These are phyloP conservation scores for Phytomonas francai DNA, from an alignment of 208 protist species.

Conservation along the genomic window DNA sequence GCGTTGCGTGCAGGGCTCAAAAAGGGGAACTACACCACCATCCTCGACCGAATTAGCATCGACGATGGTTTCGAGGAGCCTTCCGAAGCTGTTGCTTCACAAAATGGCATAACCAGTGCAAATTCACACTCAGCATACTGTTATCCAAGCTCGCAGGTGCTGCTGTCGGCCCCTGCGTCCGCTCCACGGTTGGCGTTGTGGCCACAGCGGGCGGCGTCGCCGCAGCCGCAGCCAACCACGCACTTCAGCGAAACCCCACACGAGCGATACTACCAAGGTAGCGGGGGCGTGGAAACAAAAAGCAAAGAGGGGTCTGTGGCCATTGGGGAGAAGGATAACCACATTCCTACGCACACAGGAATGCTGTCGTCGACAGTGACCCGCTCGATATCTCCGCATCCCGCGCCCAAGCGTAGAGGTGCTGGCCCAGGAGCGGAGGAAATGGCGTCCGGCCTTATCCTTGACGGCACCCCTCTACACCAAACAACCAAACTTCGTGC, in stretches of 20 bases:
- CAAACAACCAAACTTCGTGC: background rate
- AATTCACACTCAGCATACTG: background rate
- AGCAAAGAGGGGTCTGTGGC: background rate
- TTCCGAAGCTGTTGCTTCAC: conserved; percentile 12
- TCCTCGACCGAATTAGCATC: background rate
- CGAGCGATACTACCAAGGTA: conserved; percentile 10
- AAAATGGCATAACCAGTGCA: background rate
- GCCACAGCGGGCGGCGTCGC: conserved; percentile 2
- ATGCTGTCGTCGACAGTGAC: conserved; percentile 3
- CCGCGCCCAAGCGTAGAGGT: background rate
- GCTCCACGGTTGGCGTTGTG: background rate
- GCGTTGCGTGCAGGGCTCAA: background rate
- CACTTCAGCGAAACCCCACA: conserved; percentile 13
- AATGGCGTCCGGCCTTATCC: background rate
- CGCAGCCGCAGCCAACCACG: conserved; percentile 2
- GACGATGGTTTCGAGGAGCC: background rate
- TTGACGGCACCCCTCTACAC: background rate
- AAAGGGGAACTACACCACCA: background rate
- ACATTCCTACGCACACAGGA: background rate
- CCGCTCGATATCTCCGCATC: background rate
- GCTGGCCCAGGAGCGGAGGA: background rate
- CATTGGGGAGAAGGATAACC: background rate
- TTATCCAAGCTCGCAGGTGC: background rate
- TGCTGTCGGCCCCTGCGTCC: background rate
- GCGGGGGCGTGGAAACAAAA: background rate